Conservation (phyloP, 805 yeast species). For the Lipomyces lipofer region DNA sequence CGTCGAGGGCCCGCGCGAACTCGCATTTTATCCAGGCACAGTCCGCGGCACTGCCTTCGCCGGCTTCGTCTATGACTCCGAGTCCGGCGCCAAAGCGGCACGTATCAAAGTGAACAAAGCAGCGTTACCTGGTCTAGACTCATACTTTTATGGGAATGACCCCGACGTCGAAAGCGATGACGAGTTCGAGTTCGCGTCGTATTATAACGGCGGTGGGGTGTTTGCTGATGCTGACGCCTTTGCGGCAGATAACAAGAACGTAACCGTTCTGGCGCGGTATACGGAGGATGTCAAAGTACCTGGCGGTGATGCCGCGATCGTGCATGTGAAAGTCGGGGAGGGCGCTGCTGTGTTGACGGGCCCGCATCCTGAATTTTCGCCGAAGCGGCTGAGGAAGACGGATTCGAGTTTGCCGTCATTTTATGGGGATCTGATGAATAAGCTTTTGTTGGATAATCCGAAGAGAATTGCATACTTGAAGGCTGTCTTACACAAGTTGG, state of each 20-base stretch:
- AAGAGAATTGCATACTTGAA: constrained; percentile 58
- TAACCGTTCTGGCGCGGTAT: constrained; percentile 74
- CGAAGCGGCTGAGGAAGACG: constrained; percentile 19
- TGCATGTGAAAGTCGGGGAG: constrained; percentile 64
- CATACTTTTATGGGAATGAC: background rate
- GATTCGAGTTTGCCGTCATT: constrained; percentile 21
- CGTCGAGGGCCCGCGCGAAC: constrained; percentile 82
- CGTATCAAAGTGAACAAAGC: constrained; percentile 38
- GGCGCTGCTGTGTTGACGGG: constrained; percentile 82
- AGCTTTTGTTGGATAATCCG: constrained; percentile 47
- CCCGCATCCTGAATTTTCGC: constrained; percentile 78
- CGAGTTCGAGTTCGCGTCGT: constrained; percentile 38
- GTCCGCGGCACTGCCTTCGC: constrained; percentile 78
- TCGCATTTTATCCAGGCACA: constrained; percentile 77
- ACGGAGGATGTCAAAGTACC: constrained; percentile 55
- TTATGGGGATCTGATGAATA: constrained; percentile 30
- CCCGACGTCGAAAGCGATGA: constrained; percentile 5
- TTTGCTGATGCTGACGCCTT: constrained; percentile 72
- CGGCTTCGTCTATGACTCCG: constrained; percentile 79
- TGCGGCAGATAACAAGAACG: constrained; percentile 41
- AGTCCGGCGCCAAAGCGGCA: constrained; percentile 70
- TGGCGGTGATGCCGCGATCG: constrained; percentile 64
- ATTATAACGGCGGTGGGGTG: constrained; percentile 88
- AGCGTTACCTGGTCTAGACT: constrained; percentile 20
- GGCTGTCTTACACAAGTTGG: constrained; percentile 58